Conservation (phyloP, 208 protist species). For the Trypanosoma theileri region DNA sequence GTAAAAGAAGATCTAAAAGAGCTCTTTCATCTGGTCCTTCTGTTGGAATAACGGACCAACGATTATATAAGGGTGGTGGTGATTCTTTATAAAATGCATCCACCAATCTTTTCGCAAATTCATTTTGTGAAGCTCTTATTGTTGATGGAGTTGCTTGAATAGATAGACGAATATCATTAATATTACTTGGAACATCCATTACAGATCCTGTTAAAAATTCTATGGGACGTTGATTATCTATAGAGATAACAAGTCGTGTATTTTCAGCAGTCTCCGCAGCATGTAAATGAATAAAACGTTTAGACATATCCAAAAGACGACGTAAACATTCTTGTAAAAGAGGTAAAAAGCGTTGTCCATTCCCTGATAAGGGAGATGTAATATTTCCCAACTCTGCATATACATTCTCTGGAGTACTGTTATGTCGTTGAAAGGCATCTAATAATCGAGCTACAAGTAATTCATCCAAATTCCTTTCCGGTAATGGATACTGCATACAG, state of each 20-base stretch:
- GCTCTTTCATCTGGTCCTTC: constrained; percentile 19
- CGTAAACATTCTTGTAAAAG: constrained; percentile 56
- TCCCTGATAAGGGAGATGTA: constrained; percentile 30
- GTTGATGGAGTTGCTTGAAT: background rate
- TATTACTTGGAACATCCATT: background rate
- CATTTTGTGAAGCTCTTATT: background rate
- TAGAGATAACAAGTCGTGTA: background rate
- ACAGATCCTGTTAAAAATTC: constrained; percentile 4
- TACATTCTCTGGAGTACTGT: constrained; percentile 36
- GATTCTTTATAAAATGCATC: constrained; percentile 13
- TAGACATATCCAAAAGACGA: constrained; percentile 7
- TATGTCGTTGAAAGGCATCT: constrained; percentile 66
- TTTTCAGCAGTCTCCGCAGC: constrained; percentile 6
- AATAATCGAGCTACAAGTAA: constrained; percentile 55
- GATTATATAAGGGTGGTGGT: constrained; percentile 12
- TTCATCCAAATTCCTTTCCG: constrained; percentile 37
- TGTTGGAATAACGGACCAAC: constrained; percentile 26
- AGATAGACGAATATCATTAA: constrained; percentile 16
- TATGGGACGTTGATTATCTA: constrained; percentile 7
- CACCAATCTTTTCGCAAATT: constrained; percentile 20
- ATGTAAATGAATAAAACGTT: constrained; percentile 2
- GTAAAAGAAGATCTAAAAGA: constrained; percentile 24
- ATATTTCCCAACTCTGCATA: constrained; percentile 44
- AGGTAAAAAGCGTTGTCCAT: constrained; percentile 51
- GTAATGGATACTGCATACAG: constrained; percentile 37